phyloP scores from a whole-genome alignment of 306 rosid genomes.

The Prunus davidiana region DNA sequence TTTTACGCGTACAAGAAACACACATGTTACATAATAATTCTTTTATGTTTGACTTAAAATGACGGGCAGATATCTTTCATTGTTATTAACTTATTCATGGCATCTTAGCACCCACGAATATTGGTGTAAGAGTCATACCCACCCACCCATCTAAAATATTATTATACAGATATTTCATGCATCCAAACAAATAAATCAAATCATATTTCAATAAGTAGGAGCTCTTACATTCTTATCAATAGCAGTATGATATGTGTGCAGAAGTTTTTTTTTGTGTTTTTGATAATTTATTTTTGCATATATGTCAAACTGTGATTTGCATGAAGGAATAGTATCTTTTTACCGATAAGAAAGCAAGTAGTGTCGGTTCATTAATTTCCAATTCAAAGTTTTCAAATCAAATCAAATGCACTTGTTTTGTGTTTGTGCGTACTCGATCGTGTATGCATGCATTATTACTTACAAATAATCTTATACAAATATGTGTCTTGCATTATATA shows the following conservation, averaged over 20 bases:
- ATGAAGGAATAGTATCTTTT: rapidly evolving
- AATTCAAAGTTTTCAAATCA: neutral
- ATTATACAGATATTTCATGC: neutral
- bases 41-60: neutral
- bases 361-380: too few species aligned
- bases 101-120: neutral
- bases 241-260: too few species aligned
- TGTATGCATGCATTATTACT: neutral
- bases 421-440: neutral
- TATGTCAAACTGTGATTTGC: too few species aligned
- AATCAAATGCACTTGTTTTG: neutral
- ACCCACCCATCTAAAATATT: neutral
- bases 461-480: neutral
- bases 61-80: neutral
- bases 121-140: neutral
- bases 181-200: neutral
- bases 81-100: neutral
- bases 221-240: too few species aligned
- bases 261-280: too few species aligned
- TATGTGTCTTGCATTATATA: neutral
- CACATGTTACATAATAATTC: neutral
- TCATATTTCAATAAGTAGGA: too few species aligned
- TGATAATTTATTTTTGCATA: too few species aligned
- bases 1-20: neutral
- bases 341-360: too few species aligned